A percentile compares a stretch with the other conserved stretches of the same genome.
These are phyloP conservation scores for Gracilaria caudata DNA, from an alignment of 23 red algal genomes.

Conservation along the genomic window DNA sequence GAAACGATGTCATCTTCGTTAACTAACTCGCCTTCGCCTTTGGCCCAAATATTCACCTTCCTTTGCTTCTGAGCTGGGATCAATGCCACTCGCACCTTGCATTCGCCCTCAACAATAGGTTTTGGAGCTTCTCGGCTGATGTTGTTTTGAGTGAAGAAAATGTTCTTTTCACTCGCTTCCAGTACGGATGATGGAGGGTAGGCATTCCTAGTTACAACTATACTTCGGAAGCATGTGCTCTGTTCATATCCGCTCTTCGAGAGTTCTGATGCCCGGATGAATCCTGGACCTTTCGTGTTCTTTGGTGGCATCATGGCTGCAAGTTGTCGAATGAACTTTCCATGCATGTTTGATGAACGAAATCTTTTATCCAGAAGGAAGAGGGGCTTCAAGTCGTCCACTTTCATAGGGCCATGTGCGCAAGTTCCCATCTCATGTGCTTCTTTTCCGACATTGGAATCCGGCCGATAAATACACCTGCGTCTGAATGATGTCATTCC, in stretches of 20 bases:
- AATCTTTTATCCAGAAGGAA: slow-evolving; percentile 43
- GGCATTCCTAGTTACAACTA: slow-evolving; percentile 40
- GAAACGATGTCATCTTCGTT: slow-evolving; percentile 22
- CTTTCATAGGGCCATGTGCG: slow-evolving; percentile 16
- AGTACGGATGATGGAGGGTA: slow-evolving; percentile 44
- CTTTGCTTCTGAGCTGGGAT: slow-evolving; percentile 5
- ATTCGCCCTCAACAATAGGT: slow-evolving; percentile 1
- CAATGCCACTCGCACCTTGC: slow-evolving; percentile 17
- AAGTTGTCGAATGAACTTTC: slow-evolving; percentile 37
- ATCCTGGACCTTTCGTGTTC: not conserved
- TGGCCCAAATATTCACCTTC: not conserved
- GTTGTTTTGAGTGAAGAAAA: slow-evolving; percentile 53
- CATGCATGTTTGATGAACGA: not conserved
- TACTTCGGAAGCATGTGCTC: slow-evolving; percentile 54
- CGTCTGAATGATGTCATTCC: slow-evolving; percentile 33
- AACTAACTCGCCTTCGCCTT: slow-evolving; percentile 12
- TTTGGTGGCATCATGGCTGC: slow-evolving; percentile 48
- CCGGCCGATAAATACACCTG: slow-evolving; percentile 42
- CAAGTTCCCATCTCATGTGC: slow-evolving; percentile 27
- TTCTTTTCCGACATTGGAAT: slow-evolving; percentile 33
- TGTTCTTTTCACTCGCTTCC: slow-evolving; percentile 29
- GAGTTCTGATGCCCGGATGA: slow-evolving; percentile 22
- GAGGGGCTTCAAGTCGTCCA: slow-evolving; percentile 12
- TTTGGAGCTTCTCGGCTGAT: slow-evolving; percentile 34
- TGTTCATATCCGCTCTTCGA: slow-evolving; percentile 31